phyloP scores from a whole-genome alignment of 2,329 filamentous ascomycete species.

The Alternaria brassicae region DNA sequence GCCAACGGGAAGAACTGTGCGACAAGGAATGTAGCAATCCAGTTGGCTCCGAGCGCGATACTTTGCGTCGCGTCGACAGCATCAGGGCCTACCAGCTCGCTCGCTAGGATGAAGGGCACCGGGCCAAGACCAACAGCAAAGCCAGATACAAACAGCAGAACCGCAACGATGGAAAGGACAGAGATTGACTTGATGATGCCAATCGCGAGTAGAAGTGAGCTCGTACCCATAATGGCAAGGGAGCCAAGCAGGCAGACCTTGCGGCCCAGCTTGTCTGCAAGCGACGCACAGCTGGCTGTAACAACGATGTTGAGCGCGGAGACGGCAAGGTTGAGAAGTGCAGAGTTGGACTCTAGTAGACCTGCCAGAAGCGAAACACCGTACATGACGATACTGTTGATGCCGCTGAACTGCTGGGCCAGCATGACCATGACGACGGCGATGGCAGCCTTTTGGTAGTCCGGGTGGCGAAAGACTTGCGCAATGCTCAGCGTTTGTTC shows the following conservation, averaged over 20 bases:
- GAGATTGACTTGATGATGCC: slow-evolving; percentile 78
- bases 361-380: slow-evolving; percentile 86
- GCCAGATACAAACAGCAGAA: slow-evolving; percentile 84
- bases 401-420: slow-evolving; percentile 86
- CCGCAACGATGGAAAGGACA: slow-evolving; percentile 78
- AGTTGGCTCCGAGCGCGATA: slow-evolving; percentile 86
- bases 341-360: slow-evolving; percentile 81
- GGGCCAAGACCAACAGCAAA: slow-evolving; percentile 92
- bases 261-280: slow-evolving; percentile 86
- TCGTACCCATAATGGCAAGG: slow-evolving; percentile 82
- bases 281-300: slow-evolving; percentile 79
- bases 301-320: slow-evolving; percentile 85
- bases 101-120: slow-evolving; percentile 92
- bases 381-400: slow-evolving; percentile 99
- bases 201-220: slow-evolving; percentile 77
- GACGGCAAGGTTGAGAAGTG: slow-evolving; percentile 84
- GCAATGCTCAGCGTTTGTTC: slow-evolving; percentile 54
- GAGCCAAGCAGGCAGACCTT: slow-evolving; percentile 85
- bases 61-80: slow-evolving; percentile 92
- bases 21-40: slow-evolving; percentile 88
- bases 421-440: slow-evolving; percentile 94
- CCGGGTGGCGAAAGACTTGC: slow-evolving; percentile 69
- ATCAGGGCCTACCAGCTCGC: slow-evolving; percentile 87
- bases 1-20: slow-evolving; percentile 94
- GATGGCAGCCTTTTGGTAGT: slow-evolving; percentile 81